Evolutionary conservation across 441 rosid genomes (phyloP), one percentile per base, ranked within the genome.

Genomic region (Eutrema salsugineum): DNA sequence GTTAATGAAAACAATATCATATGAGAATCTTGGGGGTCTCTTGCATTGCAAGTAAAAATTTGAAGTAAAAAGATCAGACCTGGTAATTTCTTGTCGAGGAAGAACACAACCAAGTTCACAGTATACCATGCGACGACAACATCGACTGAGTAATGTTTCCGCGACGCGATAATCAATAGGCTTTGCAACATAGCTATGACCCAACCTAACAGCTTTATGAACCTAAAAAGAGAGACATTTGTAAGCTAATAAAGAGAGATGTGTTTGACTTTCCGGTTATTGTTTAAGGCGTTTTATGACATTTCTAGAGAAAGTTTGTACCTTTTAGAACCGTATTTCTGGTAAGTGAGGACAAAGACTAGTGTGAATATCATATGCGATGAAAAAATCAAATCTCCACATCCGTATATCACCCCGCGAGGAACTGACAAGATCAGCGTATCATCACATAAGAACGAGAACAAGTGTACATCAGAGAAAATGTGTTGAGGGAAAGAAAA

Each of bases 111-210:
- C 66, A 96, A 78, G 81, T 90, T 93, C 61, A 96, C 99, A 3
- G 99, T 93, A 76, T 96, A 95, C 99, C 98, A 96, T 9, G 99
- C 99, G 67, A 96, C 98, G 35, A 93, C 97, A 1, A 96, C 86
- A 38, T 93, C 99, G 1, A 93, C 99, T 0, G 98, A 82, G 83
- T 93, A 96, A 88, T 96, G 99, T 79, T 96, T 96, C 73, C 97
- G 94, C 24, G 99, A 95, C 33, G 98, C 97, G 58, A 95, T 63
- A 49, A 95, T 95, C 84, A 95, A 75, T 27, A 91, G 80, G 85
- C 99, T 96, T 79, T 89, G 98, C 67, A 83, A 62, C 19, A 91
- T 83, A 33, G 97, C 98, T 72, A 88, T 54, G 66, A 84, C 27
- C 98, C 99, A 96, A 46, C 85, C 98, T 42, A 83, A 49, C 57